phyloP scores from a whole-genome alignment of 2,329 filamentous ascomycete species.

The Cyphellophora attinorum region DNA sequence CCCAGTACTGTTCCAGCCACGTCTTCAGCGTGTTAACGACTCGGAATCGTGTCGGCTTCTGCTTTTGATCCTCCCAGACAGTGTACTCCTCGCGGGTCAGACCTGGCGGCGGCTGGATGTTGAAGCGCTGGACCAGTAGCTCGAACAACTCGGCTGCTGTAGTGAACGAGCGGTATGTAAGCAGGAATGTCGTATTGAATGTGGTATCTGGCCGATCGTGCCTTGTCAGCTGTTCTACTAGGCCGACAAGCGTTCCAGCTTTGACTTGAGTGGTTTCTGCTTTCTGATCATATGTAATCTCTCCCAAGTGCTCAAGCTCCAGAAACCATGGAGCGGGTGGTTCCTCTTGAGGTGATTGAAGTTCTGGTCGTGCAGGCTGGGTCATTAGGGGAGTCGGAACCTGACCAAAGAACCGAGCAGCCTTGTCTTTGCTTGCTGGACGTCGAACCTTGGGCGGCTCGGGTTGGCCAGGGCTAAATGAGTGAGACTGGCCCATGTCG shows the following conservation, averaged over 20 bases:
- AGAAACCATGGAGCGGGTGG: constrained; percentile 77
- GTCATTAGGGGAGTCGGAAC: constrained; percentile 27
- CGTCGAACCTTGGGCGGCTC: constrained; percentile 27
- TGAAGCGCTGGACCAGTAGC: constrained; percentile 82
- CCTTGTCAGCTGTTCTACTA: constrained; percentile 90
- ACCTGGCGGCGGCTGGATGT: constrained; percentile 80
- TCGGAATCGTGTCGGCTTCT: constrained; percentile 89
- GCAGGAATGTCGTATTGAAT: constrained; percentile 95
- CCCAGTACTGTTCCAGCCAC: constrained; percentile 99
- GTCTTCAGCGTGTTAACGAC: constrained; percentile 97
- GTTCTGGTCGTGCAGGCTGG: constrained; percentile 7
- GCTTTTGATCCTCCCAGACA: constrained; percentile 84
- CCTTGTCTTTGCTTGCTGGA: constrained; percentile 32
- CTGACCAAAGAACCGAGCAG: constrained; percentile 38
- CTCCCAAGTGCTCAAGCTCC: constrained; percentile 75
- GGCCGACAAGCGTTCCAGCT: constrained; percentile 75
- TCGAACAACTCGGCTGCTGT: constrained; percentile 85
- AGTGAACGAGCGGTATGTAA: constrained; percentile 94
- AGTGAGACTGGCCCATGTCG: constrained; percentile 35
- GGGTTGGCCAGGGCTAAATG: constrained; percentile 28
- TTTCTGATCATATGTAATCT: constrained; percentile 85
- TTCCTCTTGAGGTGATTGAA: constrained; percentile 49
- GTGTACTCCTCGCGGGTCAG: constrained; percentile 68
- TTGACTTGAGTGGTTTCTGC: constrained; percentile 65
- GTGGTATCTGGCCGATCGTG: constrained; percentile 91